phyloP scores from a whole-genome alignment of 106 monocot genomes.

The Acorus calamus region DNA sequence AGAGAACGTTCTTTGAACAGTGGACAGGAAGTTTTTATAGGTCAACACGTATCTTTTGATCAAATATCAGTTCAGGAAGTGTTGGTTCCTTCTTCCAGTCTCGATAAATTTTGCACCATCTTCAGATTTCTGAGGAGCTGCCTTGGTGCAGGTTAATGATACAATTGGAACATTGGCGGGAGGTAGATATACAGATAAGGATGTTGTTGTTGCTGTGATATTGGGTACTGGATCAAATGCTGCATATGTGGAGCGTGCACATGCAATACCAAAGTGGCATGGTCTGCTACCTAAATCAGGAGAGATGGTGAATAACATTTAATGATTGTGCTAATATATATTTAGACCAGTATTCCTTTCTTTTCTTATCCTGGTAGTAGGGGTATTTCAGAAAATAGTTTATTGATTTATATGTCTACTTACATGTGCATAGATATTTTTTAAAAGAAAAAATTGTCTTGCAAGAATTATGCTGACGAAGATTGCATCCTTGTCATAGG shows the following conservation, averaged over 20 bases:
- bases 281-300: constrained; percentile 23
- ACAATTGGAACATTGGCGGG: constrained; percentile 38
- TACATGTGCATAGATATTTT: background rate
- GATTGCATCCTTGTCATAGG: background rate
- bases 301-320: constrained; percentile 20
- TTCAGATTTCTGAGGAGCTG: no score
- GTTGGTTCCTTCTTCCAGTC: no score
- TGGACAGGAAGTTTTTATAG: no score
- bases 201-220: constrained; percentile 31
- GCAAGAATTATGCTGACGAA: background rate
- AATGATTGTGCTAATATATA: background rate
- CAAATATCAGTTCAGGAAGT: no score
- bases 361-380: background rate
- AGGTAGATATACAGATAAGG: constrained; percentile 31
- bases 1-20: no score
- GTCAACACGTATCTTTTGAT: no score
- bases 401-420: no score
- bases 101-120: no score
- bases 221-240: constrained; percentile 42
- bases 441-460: background rate
- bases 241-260: constrained; percentile 32
- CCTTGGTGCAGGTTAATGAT: constrained; percentile 31
- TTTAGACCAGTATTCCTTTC: background rate
- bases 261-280: constrained; percentile 31
- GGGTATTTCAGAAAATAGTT: no score